Evolutionary conservation across 768 basidiomycete species (phyloP).

Genomic region (Tylopilus felleus): DNA sequence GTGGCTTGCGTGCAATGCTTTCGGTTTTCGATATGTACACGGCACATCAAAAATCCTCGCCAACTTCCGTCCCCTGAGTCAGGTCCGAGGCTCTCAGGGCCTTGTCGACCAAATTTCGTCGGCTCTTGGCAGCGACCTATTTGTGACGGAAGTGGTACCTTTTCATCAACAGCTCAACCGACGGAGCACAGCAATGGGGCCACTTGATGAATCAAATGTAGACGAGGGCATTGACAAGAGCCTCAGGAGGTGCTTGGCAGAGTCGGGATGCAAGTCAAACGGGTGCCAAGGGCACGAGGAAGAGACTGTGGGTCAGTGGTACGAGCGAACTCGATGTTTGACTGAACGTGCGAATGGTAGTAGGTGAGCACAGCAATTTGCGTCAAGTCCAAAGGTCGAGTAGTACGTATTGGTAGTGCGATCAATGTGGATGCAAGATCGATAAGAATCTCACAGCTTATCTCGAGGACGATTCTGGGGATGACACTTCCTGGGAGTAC

Average conservation of each 20-base stretch:
- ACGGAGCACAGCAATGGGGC: conserved; percentile 17
- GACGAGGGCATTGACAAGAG: background rate
- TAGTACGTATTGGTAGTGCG: background rate
- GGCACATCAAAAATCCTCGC: background rate
- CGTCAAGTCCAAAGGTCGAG: conserved; percentile 9
- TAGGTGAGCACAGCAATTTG: conserved; percentile 11
- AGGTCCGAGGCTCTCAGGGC: conserved; percentile 8
- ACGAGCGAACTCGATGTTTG: conserved; percentile 2
- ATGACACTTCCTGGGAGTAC: background rate
- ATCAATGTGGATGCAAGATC: conserved; percentile 2
- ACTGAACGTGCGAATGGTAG: conserved; percentile 12
- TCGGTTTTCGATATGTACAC: background rate
- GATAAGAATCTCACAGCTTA: conserved; percentile 6
- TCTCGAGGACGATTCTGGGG: background rate
- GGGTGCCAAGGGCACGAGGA: background rate
- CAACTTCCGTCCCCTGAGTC: background rate
- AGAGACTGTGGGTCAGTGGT: background rate
- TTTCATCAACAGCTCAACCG: conserved; percentile 5
- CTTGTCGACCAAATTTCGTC: conserved; percentile 3
- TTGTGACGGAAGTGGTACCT: conserved; percentile 10
- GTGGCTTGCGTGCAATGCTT: background rate
- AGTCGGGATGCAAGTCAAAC: background rate
- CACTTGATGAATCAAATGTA: background rate
- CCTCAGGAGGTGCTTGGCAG: background rate
- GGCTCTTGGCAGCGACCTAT: conserved; percentile 5